Evolutionary conservation across 441 rosid species (phyloP), one percentile per base, ranked within the genome.

Genomic region (Populus hybrid): DNA sequence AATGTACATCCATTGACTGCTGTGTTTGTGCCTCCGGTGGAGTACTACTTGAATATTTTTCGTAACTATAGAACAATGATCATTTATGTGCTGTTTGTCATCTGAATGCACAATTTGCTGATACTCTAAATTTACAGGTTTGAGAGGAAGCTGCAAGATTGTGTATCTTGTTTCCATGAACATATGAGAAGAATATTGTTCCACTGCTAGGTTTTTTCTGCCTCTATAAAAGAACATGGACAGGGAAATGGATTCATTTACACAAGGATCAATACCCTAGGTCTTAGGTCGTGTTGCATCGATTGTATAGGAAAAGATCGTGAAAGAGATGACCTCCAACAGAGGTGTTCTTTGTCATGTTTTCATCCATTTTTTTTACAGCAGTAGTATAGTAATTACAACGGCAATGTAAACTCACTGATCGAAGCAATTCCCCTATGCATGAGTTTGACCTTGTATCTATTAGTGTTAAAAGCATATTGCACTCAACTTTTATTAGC

Each of bases 81-180:
- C 21, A 69, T 21, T 65, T 26, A 46, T n/a, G 24, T 7, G 7
- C 5, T 42, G n/a, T 30, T 66, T 67, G 66, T n/a, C 76, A 38
- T 38, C 38, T 9, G 5, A 38, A 57, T 75, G 69, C 32, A 59
- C 66, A 59, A 10, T 21, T 70, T 77, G 61, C 71, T 79, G 69
- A 74, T 32, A 16, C 66, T 70, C 5, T 30, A 34, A 72, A 67
- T 69, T 73, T 38, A n/a, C 83, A 85, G 87, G 83, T 81, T 26
- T 85, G 75, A 80, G 66, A 35, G 30, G 7, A 73, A 42, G 73
- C 67, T 28, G 8, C 70, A 66, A 69, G 77, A 69, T 50, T 67
- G 73, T 8, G 40, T 9, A 5, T 67, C 50, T 42, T 69, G n/a
- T 73, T 34, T 74, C 53, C 66, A 2, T 0, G 36, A 70, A 21